Base-by-base conservation (phyloP, 495 filamentous ascomycete genomes). In the Talaromyces stipitatus region DNA sequence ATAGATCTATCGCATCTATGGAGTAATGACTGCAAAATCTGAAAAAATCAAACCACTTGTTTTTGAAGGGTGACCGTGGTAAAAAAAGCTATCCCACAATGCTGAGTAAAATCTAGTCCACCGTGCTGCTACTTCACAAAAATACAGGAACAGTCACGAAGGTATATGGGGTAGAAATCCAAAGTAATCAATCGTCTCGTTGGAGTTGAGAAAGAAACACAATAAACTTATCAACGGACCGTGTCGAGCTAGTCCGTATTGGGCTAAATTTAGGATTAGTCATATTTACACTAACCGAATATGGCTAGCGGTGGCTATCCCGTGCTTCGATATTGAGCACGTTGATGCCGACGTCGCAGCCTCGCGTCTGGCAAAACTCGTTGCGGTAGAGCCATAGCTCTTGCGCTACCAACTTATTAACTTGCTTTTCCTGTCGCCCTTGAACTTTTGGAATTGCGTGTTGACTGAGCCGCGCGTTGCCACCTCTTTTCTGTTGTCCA, bases 321-420 rank as follows among this genome's bases (percentile, higher is more conserved):
- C 27, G 48, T 29, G 48, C 48, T 51, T 51, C 48, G 48, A 51
- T 24, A 30, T 30, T 51, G 24, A 51, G 27, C 24, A 51, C 45
- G 45, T 26, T 48, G 45, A 26, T 48, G 45, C 45, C 45, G 45
- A 48, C 45, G 27, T 51, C 48, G 48, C 26, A 30, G 26, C 26
- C 26, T 51, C 48, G 48, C 48, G 48, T 51, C 48, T 48, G 24
- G 12, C 45, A 48, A 23, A n/a, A 26, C 45, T 48, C 24, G 20
- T 26, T 48, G 45, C 45, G 20, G 24, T 26, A 48, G 45, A 48
- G 45, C 45, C 45, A 48, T 12, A 48, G 45, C 45, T 48, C 45
- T 48, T 26, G 22, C 45, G 48, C 48, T 30, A 14, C 20, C 48
- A 30, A 51, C 48, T 23, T 8, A 23, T 6, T 20, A 41, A n/a